Evolutionary conservation across 1,284 basidiomycete species (phyloP).

Genomic region (Marasmius sp.): DNA sequence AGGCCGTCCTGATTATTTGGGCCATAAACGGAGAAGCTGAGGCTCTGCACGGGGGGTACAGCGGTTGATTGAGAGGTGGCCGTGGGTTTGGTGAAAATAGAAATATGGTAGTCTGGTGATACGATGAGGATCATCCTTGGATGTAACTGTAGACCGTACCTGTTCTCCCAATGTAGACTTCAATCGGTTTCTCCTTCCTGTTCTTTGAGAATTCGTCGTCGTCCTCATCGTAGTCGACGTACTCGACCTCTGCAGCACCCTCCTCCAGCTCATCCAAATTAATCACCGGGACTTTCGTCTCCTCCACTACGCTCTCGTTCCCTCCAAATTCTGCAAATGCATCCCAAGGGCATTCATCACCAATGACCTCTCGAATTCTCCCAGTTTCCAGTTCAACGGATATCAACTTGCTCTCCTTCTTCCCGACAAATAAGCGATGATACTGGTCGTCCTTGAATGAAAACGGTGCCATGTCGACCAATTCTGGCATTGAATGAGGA

Average conservation of each 20-base stretch:
- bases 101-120: slow-evolving; percentile 65
- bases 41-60: slow-evolving; percentile 63
- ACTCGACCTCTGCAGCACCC: slow-evolving; percentile 35
- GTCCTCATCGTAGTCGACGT: slow-evolving; percentile 6
- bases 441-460: slow-evolving; percentile 69
- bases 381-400: slow-evolving; percentile 84
- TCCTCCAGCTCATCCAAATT: slow-evolving; percentile 72
- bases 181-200: slow-evolving; percentile 31
- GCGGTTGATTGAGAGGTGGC: slow-evolving; percentile 26
- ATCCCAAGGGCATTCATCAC: slow-evolving; percentile 76
- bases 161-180: slow-evolving; percentile 80
- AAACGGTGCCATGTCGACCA: slow-evolving; percentile 87
- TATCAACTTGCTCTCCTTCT: slow-evolving; percentile 81
- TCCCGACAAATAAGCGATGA: slow-evolving; percentile 76
- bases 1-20: slow-evolving; percentile 77
- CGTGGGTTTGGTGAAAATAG: slow-evolving; percentile 56
- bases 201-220: not conserved
- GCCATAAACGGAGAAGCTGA: slow-evolving; percentile 82
- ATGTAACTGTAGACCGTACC: slow-evolving; percentile 48
- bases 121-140: not conserved
- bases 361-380: slow-evolving; percentile 74
- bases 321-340: slow-evolving; percentile 55
- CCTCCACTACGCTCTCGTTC: slow-evolving; percentile 15
- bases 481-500: slow-evolving; percentile 81
- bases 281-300: slow-evolving; percentile 37